These are phyloP conservation scores for Tricholoma hemisulphureum DNA, from an alignment of 768 basidiomycete genomes.

Conservation along the genomic window DNA sequence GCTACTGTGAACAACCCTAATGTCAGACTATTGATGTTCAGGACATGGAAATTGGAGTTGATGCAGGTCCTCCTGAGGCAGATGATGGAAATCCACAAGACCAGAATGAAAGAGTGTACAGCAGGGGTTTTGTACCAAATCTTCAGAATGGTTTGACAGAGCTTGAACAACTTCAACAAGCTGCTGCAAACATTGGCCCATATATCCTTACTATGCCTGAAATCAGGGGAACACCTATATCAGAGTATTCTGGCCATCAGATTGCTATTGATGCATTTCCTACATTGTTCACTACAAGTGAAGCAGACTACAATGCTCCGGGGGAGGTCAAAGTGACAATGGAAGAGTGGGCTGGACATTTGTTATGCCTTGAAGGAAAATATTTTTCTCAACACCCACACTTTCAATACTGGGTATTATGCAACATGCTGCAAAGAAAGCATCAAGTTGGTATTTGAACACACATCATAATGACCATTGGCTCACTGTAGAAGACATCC, in stretches of 20 bases:
- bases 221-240: conserved; percentile 12
- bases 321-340: conserved; percentile 9
- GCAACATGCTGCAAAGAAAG: conserved; percentile 3
- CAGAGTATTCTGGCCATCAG: conserved; percentile 2
- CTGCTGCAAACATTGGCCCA: background rate
- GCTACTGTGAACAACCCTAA: too few species aligned
- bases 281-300: conserved; percentile 21
- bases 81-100: background rate
- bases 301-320: conserved; percentile 13
- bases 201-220: conserved; percentile 11
- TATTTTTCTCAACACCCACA: conserved; percentile 22
- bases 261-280: conserved; percentile 17
- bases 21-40: conserved; percentile 4
- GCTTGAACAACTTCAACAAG: too few species aligned
- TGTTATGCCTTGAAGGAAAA: conserved; percentile 12
- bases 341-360: conserved; percentile 17
- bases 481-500: conserved; percentile 15
- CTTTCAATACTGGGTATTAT: conserved; percentile 19
- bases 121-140: background rate
- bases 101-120: background rate
- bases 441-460: conserved; percentile 11
- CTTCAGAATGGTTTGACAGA: background rate
- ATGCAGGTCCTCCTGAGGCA: background rate
- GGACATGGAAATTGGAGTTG: conserved; percentile 1
- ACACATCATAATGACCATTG: conserved; percentile 14